phyloP scores from a whole-genome alignment of 2,329 filamentous ascomycete species.

The Aureobasidium sp. region DNA sequence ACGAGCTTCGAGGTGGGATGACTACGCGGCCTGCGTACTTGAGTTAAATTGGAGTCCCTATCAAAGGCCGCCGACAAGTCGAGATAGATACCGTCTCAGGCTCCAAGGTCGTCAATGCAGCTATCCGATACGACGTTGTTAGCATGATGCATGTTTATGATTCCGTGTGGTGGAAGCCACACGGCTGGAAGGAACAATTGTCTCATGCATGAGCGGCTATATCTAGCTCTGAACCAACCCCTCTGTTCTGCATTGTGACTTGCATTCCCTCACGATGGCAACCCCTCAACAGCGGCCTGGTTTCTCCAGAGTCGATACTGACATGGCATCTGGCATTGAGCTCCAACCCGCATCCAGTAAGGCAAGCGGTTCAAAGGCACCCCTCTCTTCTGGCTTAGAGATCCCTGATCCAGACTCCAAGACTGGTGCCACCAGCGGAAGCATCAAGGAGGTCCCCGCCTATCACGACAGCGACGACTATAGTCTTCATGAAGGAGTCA shows the following conservation, averaged over 20 bases:
- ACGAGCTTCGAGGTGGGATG: too few species aligned
- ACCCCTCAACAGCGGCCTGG: conserved; percentile 7
- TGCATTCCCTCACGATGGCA: not conserved
- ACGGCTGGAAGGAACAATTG: not conserved
- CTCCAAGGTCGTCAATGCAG: too few species aligned
- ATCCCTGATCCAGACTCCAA: not conserved
- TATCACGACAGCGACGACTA: not conserved
- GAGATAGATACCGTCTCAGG: too few species aligned
- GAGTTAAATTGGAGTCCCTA: too few species aligned
- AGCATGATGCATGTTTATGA: not conserved
- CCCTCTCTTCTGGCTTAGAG: not conserved
- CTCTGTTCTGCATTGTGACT: too few species aligned
- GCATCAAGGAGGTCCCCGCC: not conserved
- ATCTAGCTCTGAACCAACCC: not conserved
- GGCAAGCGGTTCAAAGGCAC: not conserved
- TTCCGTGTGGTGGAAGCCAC: not conserved
- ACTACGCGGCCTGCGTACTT: too few species aligned
- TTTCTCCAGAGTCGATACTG: conserved; percentile 12
- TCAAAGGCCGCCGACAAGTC: not conserved
- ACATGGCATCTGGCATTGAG: not conserved
- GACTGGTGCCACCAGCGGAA: not conserved
- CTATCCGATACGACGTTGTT: too few species aligned
- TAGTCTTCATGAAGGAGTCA: not conserved
- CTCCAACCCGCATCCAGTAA: not conserved
- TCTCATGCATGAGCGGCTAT: not conserved